Evolutionary conservation across 441 rosid species (phyloP).

Genomic region (Dalechampia spathulata): DNA sequence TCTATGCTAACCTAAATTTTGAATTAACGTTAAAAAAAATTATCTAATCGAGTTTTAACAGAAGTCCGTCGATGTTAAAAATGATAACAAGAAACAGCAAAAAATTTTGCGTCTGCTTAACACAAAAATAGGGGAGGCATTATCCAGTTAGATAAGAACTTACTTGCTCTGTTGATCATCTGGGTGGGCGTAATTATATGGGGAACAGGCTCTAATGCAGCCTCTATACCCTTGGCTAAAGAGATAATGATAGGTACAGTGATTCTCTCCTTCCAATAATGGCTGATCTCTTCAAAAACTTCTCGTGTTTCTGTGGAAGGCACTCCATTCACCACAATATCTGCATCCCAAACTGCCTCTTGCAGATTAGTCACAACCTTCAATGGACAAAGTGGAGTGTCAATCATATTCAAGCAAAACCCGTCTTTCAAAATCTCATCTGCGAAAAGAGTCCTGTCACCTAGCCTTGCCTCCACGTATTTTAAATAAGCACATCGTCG

Average conservation of each 20-base stretch:
- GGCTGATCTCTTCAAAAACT: slow-evolving; percentile 85
- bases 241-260: slow-evolving; percentile 72
- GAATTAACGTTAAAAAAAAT: too few species aligned
- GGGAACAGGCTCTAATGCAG: slow-evolving; percentile 77
- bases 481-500: slow-evolving; percentile 92
- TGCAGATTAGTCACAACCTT: slow-evolving; percentile 95
- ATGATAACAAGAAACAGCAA: too few species aligned
- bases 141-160: too few species aligned
- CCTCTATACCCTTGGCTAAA: slow-evolving; percentile 88
- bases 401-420: slow-evolving; percentile 94
- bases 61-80: too few species aligned
- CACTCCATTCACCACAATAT: slow-evolving; percentile 87
- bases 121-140: too few species aligned
- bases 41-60: too few species aligned
- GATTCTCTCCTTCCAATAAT: slow-evolving; percentile 87
- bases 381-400: slow-evolving; percentile 85
- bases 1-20: background rate
- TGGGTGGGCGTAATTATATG: slow-evolving; percentile 91
- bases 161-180: slow-evolving; percentile 89
- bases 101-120: too few species aligned
- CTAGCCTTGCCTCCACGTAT: slow-evolving; percentile 93
- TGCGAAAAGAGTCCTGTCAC: slow-evolving; percentile 77
- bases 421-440: slow-evolving; percentile 98
- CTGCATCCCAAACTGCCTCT: slow-evolving; percentile 99
- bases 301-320: slow-evolving; percentile 82